Percentiles rank a stretch among this genome's conserved stretches.
Evolutionary conservation across 345 rosid genomes (phyloP).

Genomic region (Rhodomyrtus tomentosa): DNA sequence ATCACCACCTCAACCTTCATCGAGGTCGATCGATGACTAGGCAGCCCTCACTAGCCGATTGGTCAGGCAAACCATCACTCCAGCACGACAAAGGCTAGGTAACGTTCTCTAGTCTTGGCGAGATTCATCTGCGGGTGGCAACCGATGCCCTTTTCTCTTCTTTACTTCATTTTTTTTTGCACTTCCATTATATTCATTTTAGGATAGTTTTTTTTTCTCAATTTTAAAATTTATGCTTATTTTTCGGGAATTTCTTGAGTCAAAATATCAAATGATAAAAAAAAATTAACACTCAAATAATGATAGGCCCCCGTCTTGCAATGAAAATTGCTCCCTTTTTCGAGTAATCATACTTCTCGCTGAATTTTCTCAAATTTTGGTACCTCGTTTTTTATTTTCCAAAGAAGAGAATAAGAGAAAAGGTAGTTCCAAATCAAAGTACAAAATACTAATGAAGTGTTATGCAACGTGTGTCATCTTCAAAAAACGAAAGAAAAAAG

Average conservation of each 20-base stretch:
- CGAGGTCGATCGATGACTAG: too few species aligned
- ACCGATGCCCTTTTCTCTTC: background rate
- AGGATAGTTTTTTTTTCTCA: background rate
- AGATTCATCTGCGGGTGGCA: rapidly evolving
- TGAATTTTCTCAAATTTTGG: background rate
- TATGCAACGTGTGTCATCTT: background rate
- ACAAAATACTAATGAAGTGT: background rate
- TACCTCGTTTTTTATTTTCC: background rate
- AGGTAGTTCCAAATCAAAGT: background rate
- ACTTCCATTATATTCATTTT: background rate
- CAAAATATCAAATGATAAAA: background rate
- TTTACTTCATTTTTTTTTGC: background rate
- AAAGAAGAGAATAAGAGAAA: background rate
- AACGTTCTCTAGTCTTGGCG: rapidly evolving
- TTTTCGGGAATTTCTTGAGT: background rate
- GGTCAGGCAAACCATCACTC: background rate
- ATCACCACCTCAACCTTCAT: background rate
- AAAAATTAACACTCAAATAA: background rate
- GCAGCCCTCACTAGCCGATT: rapidly evolving
- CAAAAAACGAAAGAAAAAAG: background rate
- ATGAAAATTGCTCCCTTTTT: background rate
- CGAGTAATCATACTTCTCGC: background rate
- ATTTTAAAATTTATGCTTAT: background rate
- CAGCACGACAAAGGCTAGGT: background rate
- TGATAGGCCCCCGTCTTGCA: background rate